Evolutionary conservation across 2,329 filamentous ascomycete species (phyloP), one percentile per base, ranked within the genome.

Genomic region (Sphaerulina musiva): DNA sequence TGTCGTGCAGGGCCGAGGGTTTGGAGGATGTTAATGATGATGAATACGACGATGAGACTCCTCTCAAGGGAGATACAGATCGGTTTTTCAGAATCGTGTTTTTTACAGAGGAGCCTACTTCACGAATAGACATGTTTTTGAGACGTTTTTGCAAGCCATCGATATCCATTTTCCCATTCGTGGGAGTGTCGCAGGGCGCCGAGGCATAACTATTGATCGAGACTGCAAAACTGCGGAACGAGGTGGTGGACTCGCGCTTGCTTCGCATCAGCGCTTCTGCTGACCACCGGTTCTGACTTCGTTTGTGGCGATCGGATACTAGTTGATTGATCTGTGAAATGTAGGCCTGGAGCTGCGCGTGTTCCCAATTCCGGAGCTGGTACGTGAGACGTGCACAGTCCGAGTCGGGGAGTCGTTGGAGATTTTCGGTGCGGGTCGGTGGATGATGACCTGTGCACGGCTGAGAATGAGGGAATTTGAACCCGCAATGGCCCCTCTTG

Each of bases 371-470:
- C 12, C 59, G 54, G 3, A 65, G 61, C 29, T 59, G 60, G 4
- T 54, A 55, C 48, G 60, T 62, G 11, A 66, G 51, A 6, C 57
- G 53, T 38, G 59, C 62, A 23, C 58, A 55, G 44, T 66, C 62
- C 10, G 51, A 54, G 51, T 66, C 64, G 11, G 59, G 52, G 7
- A 64, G 45, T n/a, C 40, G 51, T 17, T 44, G 48, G 12, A 49
- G 44, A n/a, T 41, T 53, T 29, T 42, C 52, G n/a, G 26, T 45
- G 4, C 46, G 44, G n/a, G 23, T 42, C 8, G 60, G 63, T 11
- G 62, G 62, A 46, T 66, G 64, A 43, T 66, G 64, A 3, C 63
- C 64, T 14, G 59, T 64, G 45, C 63, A 66, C 7, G 51, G 53
- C 9, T 48, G 20, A 9, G 32, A 44, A 47, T 65, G 62, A 7